Percentiles rank a stretch among this genome's conserved stretches.
These are phyloP conservation scores for Polygonum maritimum DNA, from an alignment of 148 eudicot genomes.

Conservation along the genomic window DNA sequence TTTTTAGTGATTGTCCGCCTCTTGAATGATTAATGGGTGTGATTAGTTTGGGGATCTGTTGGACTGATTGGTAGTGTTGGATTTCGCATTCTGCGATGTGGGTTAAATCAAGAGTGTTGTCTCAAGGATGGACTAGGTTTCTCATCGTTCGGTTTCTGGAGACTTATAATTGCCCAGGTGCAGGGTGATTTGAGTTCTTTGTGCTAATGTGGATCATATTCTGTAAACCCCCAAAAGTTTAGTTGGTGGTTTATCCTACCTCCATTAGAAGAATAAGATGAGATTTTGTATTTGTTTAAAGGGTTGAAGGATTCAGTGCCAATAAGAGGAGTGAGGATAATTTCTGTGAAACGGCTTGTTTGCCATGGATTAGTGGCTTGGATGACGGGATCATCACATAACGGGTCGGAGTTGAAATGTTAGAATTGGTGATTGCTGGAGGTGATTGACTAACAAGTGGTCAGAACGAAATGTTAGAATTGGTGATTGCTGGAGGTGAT, in stretches of 20 bases:
- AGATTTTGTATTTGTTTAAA: not conserved
- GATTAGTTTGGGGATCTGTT: conserved; percentile 1
- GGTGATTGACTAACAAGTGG: too few relatives aligned
- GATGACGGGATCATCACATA: not conserved
- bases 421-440: not conserved
- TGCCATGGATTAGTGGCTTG: not conserved
- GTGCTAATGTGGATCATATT: not conserved
- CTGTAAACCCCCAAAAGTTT: not conserved
- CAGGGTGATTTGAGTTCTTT: not conserved
- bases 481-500: not conserved
- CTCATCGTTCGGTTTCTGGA: not conserved
- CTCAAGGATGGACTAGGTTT: not conserved
- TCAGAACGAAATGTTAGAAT: not conserved
- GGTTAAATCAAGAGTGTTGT: not conserved
- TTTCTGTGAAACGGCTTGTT: not conserved
- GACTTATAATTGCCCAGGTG: not conserved
- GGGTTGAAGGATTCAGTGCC: not conserved
- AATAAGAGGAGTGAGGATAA: not conserved
- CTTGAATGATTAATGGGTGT: not conserved
- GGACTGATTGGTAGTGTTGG: conserved; percentile 1
- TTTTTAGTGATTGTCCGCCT: not conserved
- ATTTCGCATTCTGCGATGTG: not conserved
- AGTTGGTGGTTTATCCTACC: not conserved
- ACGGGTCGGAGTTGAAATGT: not conserved
- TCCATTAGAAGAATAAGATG: not conserved